Percentiles rank a stretch among this genome's conserved stretches.
phyloP scores from a whole-genome alignment of 148 eudicot species.

The Oxyria digyna region DNA sequence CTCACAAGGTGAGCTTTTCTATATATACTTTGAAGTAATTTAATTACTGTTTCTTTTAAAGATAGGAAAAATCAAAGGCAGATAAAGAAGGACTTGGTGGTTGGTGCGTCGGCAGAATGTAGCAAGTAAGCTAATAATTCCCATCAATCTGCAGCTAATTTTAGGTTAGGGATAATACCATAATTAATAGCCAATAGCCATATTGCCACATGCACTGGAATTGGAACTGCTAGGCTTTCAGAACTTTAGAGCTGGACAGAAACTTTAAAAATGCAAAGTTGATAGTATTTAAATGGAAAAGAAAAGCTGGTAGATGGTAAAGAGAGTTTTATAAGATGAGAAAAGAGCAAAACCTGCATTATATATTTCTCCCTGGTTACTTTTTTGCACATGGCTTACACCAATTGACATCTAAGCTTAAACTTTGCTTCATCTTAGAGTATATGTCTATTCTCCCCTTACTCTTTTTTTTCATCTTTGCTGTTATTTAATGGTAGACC shows the following conservation, averaged over 20 bases:
- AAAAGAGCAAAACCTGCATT: conserved; percentile 14
- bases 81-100: background rate
- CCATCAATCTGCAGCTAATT: conserved; percentile 6
- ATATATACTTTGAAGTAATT: too few species aligned
- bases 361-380: conserved; percentile 12
- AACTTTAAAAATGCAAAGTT: conserved; percentile 10
- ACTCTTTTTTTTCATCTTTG: background rate
- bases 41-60: too few species aligned
- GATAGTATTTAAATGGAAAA: background rate
- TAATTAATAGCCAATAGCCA: background rate
- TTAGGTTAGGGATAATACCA: background rate
- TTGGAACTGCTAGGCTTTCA: conserved; percentile 12
- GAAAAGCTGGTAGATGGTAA: conserved; percentile 1
- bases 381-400: conserved; percentile 57
- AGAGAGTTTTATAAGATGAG: conserved; percentile 9
- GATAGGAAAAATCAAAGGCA: background rate
- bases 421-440: conserved; percentile 60
- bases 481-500: background rate
- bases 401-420: conserved; percentile 20
- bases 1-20: too few species aligned
- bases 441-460: conserved; percentile 30
- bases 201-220: background rate
- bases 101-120: conserved; percentile 9
- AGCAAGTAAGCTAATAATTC: background rate
- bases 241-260: conserved; percentile 52